A percentile compares a stretch with the other conserved stretches of the same genome.
These are phyloP conservation scores for Phytophthora hybrid DNA, from an alignment of 352 stramenopile genomes.

Conservation along the genomic window DNA sequence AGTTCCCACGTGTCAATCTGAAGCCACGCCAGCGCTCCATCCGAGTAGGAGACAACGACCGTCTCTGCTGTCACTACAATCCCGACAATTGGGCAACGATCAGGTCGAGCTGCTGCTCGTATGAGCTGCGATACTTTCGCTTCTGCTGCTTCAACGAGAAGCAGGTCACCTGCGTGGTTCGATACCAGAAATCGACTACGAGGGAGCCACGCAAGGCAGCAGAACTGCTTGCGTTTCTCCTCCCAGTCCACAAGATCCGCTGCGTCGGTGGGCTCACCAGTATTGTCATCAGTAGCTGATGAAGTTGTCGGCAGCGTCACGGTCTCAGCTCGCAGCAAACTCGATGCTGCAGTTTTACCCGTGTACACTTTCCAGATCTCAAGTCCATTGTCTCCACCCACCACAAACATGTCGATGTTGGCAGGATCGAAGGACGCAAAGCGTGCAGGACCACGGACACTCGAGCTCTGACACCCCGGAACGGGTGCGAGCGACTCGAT, in stretches of 20 bases:
- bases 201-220: conserved; percentile 70
- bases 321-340: conserved; percentile 42
- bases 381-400: conserved; percentile 69
- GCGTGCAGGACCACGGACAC: conserved; percentile 17
- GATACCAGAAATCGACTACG: conserved; percentile 53
- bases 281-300: conserved; percentile 1
- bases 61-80: conserved; percentile 66
- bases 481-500: conserved; percentile 57
- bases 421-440: conserved; percentile 82
- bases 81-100: conserved; percentile 49
- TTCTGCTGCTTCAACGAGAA: conserved; percentile 54
- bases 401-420: conserved; percentile 65
- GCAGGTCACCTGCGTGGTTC: conserved; percentile 64
- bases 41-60: conserved; percentile 57
- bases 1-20: conserved; percentile 53
- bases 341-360: conserved; percentile 34
- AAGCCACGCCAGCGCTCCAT: conserved; percentile 63
- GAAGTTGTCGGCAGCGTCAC: conserved; percentile 17
- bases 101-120: conserved; percentile 39
- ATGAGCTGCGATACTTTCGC: conserved; percentile 45
- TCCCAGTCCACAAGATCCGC: conserved; percentile 50
- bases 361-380: conserved; percentile 79
- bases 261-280: conserved; percentile 3
- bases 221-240: conserved; percentile 54
- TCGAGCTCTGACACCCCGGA: conserved; percentile 46